Evolutionary conservation across 352 stramenopile genomes (phyloP).

Genomic region (Peronospora farinosa): DNA sequence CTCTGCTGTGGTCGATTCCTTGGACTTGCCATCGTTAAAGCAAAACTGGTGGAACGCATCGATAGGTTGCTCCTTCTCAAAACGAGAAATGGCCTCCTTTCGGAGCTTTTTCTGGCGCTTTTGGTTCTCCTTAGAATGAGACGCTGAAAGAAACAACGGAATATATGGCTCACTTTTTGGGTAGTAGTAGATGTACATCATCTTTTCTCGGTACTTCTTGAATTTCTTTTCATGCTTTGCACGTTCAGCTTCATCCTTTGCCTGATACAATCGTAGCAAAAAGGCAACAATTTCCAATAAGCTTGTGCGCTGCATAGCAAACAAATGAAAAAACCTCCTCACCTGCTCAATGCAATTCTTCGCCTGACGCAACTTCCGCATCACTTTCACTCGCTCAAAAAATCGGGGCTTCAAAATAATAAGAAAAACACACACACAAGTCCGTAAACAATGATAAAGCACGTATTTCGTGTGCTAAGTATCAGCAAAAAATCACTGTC

Average conservation of each 20-base stretch:
- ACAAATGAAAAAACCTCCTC: background rate
- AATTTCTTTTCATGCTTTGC: conserved; percentile 34
- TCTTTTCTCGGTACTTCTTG: conserved; percentile 45
- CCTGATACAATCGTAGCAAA: conserved; percentile 16
- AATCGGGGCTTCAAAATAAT: conserved; percentile 49
- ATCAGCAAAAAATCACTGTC: background rate
- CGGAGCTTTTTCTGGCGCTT: conserved; percentile 45
- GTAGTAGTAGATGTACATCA: conserved; percentile 85
- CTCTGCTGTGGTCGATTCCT: conserved; percentile 8
- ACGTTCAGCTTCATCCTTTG: conserved; percentile 37
- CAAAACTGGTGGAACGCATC: conserved; percentile 75
- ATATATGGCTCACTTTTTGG: conserved; percentile 66
- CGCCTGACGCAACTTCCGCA: conserved; percentile 68
- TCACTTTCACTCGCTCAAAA: conserved; percentile 80
- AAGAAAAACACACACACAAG: background rate
- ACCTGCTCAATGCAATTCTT: conserved; percentile 48
- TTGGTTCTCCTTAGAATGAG: conserved; percentile 46
- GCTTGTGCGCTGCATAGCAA: background rate
- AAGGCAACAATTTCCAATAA: background rate
- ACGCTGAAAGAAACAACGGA: conserved; percentile 52
- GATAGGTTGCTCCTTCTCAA: conserved; percentile 46
- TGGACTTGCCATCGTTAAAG: conserved; percentile 46
- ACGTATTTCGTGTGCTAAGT: background rate
- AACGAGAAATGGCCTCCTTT: conserved; percentile 38
- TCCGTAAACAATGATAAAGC: background rate